Conservation (phyloP, 768 basidiomycete genomes). For the Lactarius psammicola region DNA sequence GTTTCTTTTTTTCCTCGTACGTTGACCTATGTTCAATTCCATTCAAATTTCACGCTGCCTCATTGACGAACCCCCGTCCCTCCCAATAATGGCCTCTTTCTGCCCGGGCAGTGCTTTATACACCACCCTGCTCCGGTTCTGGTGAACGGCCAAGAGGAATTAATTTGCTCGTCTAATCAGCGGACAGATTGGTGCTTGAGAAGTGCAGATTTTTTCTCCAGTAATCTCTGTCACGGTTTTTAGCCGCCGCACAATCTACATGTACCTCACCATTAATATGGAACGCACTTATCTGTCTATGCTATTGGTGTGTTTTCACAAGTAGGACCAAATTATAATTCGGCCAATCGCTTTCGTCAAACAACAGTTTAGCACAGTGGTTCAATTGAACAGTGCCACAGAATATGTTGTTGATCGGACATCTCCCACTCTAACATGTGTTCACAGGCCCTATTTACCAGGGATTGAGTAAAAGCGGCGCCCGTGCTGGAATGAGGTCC, state of each 20-base stretch:
- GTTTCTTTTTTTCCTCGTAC: not conserved
- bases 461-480: not conserved
- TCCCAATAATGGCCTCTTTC: conserved; percentile 28
- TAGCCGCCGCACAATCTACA: conserved; percentile 22
- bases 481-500: not conserved
- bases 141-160: conserved; percentile 30
- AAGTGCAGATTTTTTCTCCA: conserved; percentile 21
- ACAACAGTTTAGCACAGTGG: not conserved
- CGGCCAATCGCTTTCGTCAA: not conserved
- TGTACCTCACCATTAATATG: not conserved
- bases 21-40: not conserved
- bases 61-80: not conserved
- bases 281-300: not conserved
- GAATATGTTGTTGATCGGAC: not conserved
- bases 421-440: not conserved
- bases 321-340: not conserved
- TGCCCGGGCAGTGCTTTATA: conserved; percentile 30
- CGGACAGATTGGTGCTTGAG: conserved; percentile 28
- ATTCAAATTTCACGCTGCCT: not conserved
- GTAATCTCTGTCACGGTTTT: conserved; percentile 27
- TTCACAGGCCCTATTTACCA: not conserved
- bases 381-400: not conserved
- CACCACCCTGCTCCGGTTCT: conserved; percentile 32
- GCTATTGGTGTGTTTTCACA: not conserved
- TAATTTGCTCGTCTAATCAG: conserved; percentile 22